Percentiles rank a stretch among this genome's conserved stretches.
These are phyloP conservation scores for Fusarium buharicum DNA, from an alignment of 2,329 filamentous ascomycete species.

Conservation along the genomic window DNA sequence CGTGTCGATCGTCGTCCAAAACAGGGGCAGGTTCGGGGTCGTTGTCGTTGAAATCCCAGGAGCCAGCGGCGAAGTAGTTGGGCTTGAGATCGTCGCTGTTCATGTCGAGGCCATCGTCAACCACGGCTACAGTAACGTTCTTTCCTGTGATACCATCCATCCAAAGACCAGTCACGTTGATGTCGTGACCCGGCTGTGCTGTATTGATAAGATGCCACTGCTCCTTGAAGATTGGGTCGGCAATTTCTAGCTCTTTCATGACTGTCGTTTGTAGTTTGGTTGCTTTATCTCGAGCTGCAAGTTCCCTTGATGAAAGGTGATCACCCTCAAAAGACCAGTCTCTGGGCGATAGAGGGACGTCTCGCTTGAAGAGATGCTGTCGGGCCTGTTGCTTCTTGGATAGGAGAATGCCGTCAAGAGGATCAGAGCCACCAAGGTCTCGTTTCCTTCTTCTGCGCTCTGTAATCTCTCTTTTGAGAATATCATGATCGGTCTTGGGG, in stretches of 20 bases:
- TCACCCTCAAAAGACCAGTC: conserved; percentile 34
- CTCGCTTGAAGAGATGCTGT: conserved; percentile 64
- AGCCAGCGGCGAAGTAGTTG: conserved; percentile 94
- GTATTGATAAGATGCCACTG: conserved; percentile 97
- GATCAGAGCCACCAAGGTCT: conserved; percentile 60
- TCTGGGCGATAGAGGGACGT: conserved; percentile 55
- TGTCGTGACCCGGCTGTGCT: conserved; percentile 82
- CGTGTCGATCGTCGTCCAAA: conserved; percentile 87
- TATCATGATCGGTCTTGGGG: conserved; percentile 68
- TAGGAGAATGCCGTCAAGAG: conserved; percentile 79
- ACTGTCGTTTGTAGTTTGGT: conserved; percentile 69
- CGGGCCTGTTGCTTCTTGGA: conserved; percentile 76
- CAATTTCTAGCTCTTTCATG: conserved; percentile 75
- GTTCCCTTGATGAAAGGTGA: not conserved
- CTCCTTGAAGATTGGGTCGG: conserved; percentile 89
- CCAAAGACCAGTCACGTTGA: conserved; percentile 97
- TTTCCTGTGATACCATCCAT: conserved; percentile 88
- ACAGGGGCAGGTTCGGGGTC: conserved; percentile 80
- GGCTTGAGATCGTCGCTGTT: conserved; percentile 89
- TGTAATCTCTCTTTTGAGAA: conserved; percentile 65
- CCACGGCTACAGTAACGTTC: conserved; percentile 89
- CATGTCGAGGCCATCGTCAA: conserved; percentile 97
- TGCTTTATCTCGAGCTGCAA: conserved; percentile 52
- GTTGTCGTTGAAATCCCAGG: conserved; percentile 95
- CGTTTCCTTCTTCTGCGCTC: conserved; percentile 71